These are phyloP conservation scores for Coniella lustricola DNA, from an alignment of 2,329 filamentous ascomycete species.

Conservation along the genomic window DNA sequence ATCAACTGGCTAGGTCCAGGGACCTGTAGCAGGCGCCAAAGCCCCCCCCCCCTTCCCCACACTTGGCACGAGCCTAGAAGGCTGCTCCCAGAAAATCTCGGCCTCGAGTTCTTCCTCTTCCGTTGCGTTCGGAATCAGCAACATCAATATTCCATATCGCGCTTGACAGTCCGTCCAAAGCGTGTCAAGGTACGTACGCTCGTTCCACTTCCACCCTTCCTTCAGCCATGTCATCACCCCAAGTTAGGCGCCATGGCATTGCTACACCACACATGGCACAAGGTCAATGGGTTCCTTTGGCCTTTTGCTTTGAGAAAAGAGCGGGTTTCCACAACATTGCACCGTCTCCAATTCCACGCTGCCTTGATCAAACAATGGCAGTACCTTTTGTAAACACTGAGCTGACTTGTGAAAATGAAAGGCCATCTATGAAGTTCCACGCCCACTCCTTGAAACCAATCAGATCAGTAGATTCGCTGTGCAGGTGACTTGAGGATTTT, in stretches of 20 bases:
- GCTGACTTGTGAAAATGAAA: neutral
- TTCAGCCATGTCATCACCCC: neutral
- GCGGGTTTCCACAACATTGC: neutral
- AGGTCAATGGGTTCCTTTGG: neutral
- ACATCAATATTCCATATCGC: conserved; percentile 15
- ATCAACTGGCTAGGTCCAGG: too few relatives aligned
- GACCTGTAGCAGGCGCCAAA: too few relatives aligned
- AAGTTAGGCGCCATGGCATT: neutral
- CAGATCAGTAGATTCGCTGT: neutral
- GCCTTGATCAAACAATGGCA: neutral
- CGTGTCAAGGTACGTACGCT: conserved; percentile 10
- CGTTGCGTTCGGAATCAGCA: conserved; percentile 9
- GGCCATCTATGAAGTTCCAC: too few relatives aligned
- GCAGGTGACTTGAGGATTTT: neutral
- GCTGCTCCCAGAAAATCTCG: conserved; percentile 5
- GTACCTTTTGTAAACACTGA: neutral
- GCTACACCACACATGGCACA: neutral
- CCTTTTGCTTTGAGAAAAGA: neutral
- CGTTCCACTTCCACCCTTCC: neutral
- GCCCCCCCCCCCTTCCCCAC: neutral
- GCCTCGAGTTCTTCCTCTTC: conserved; percentile 14
- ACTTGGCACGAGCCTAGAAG: neutral
- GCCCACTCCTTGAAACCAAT: neutral
- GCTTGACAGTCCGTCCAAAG: neutral
- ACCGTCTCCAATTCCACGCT: neutral